Base-by-base conservation (phyloP, 306 rosid genomes). In the Vigna nakashimae region DNA sequence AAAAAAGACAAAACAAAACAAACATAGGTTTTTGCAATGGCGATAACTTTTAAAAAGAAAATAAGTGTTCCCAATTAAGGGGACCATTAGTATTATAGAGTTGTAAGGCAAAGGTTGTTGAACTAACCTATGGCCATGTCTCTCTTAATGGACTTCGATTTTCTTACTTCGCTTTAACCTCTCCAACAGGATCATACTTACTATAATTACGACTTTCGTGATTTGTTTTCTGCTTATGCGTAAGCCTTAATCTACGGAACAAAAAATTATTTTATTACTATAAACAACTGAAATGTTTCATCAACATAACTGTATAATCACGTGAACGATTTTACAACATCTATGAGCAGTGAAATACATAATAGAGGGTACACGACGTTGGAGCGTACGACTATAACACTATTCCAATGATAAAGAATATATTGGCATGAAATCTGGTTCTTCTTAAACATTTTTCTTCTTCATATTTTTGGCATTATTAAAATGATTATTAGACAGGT, bases 161-260 rank as follows among this genome's bases (percentile, higher is more conserved):
- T 42, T 56, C 52, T 14, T 34, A 53, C 22, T 71, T 40, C 13
- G 7, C 55, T 73, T 58, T 43, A 42, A 24, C 26, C 22, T 40
- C 13, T 26, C 66, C 53, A 43, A 43, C 14, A 1, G 12, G 30
- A 76, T 34, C 53, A 65, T 16, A 64, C 24, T 12, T 11, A 17
- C 8, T 26, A 58, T 59, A 59, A 36, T 55, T 73, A 26, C 43
- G 15, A 30, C 79, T 45, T 20, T 5, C 26, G 17, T 18, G 24
- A 5, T 17, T 69, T 22, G 48, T 43, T 30, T 22, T 58, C 30
- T 20, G n/a, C 17, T 70, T 34, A 49, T 79, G 71, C 63, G 65
- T 32, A 49, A 56, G 49, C 82, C 82, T 26, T 69, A 70, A 70
- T 70, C 72, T 38, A 79, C 65, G 82, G 64, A 38, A 7, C 30